Base-by-base conservation (phyloP, 2,329 filamentous ascomycete species). In the Penicillium sp. region DNA sequence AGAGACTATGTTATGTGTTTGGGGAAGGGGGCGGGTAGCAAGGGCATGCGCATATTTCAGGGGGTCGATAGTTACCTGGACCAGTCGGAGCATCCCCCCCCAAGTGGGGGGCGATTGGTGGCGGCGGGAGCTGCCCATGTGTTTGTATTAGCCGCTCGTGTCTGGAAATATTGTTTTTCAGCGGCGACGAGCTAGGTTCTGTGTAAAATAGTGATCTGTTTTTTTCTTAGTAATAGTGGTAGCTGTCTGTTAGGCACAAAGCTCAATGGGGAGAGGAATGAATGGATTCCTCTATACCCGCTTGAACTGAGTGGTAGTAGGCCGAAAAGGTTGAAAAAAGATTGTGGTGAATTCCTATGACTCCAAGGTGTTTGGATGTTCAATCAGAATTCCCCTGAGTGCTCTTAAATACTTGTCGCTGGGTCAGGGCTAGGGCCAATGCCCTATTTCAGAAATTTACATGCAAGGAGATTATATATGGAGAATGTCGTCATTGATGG, bases 401-500 rank as follows among this genome's bases (percentile, higher is more conserved):
- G 9, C 13, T 48, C 29, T 63, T 63, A 61, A 55, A 63, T 63
- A 61, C 29, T 23, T 10, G 1, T 55, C 17, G 19, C 56, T 56
- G 19, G 51, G 49, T 25, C 17, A 59, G 35, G n/a, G 21, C 51
- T 61, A 63, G 61, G 61, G 61, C 53, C n/a, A n/a, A 61, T 53
- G 57, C 57, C 61, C 61, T 63, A 61, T 51, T 31, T 21, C 41
- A 48, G 47, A 52, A 53, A 45, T 60, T 61, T 51, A 53, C 29
- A 12, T 23, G 19, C 10, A 27, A 43, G 41, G 29, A 23, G 45
- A 23, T 48, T 48, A 43, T 48, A 17, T 57, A 63, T 61, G 59
- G 59, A 54, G 57, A 49, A 60, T 56, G 38, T 36, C 33, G 61
- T 61, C 61, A 61, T 61, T 31, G 49, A 58, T 60, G 58, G 55